phyloP scores from a whole-genome alignment of 1,139 yeast species.

The Geotrichum phurueaensis region DNA sequence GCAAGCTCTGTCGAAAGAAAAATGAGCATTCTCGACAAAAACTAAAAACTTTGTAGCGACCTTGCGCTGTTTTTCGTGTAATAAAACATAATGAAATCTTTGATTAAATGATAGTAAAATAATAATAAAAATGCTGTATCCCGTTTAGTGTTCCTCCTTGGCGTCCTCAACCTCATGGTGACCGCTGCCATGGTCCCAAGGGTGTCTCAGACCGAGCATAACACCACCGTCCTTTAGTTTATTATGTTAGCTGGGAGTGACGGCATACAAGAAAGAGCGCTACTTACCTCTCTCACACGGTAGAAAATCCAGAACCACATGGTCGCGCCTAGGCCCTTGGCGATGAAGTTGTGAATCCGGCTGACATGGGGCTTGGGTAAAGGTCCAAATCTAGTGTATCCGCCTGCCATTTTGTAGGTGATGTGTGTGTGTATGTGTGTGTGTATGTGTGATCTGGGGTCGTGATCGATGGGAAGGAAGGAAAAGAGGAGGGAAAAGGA shows the following conservation, averaged over 20 bases:
- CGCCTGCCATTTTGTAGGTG: slow-evolving; percentile 14
- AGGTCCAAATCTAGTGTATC: slow-evolving; percentile 25
- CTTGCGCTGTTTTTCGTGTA: not conserved
- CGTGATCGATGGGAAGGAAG: not conserved
- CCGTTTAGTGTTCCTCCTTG: slow-evolving; percentile 13
- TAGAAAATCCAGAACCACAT: slow-evolving; percentile 86
- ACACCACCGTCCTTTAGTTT: slow-evolving; percentile 36
- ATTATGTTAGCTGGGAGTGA: not conserved
- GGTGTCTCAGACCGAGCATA: slow-evolving; percentile 39
- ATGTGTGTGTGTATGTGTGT: not conserved
- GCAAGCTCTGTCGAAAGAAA: not conserved
- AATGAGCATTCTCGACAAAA: not conserved
- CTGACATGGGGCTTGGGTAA: slow-evolving; percentile 35
- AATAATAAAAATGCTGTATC: slow-evolving; percentile 2
- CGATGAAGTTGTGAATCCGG: slow-evolving; percentile 47
- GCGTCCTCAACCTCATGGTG: slow-evolving; percentile 20
- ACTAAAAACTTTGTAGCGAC: not conserved
- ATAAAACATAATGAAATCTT: not conserved
- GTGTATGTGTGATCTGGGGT: not conserved
- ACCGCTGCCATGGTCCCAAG: slow-evolving; percentile 38
- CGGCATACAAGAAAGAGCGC: not conserved
- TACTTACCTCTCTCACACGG: slow-evolving; percentile 58
- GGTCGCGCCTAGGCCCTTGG: slow-evolving; percentile 67
- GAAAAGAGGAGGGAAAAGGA: not conserved
- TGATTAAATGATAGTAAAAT: not conserved